phyloP scores from a whole-genome alignment of 2,329 filamentous ascomycete genomes.

The Xylariaceae sp. region DNA sequence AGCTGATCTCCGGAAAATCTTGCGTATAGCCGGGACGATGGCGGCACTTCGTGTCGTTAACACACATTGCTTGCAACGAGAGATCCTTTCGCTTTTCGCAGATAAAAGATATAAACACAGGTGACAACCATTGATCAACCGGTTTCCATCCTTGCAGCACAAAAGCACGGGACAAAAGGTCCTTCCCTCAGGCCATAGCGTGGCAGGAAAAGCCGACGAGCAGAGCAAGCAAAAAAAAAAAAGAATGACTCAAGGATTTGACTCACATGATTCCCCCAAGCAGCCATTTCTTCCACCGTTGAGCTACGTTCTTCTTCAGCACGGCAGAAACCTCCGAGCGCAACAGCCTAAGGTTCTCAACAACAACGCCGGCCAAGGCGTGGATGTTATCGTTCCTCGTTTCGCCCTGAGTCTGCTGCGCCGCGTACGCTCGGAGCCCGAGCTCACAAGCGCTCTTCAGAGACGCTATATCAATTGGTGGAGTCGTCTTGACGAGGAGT shows the following conservation, averaged over 20 bases:
- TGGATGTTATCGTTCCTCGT: slow-evolving; percentile 39
- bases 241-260: not conserved
- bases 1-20: slow-evolving; percentile 43
- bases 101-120: not conserved
- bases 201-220: not conserved
- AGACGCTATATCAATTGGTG: slow-evolving; percentile 18
- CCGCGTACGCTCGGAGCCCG: slow-evolving; percentile 34
- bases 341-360: slow-evolving; percentile 42
- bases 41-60: slow-evolving; percentile 13
- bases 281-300: slow-evolving; percentile 49
- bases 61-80: not conserved
- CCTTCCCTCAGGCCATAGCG: not conserved
- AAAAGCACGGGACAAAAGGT: not conserved
- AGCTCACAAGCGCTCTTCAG: slow-evolving; percentile 28
- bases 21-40: slow-evolving; percentile 46
- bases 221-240: not conserved
- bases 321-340: slow-evolving; percentile 41
- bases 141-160: not conserved
- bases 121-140: not conserved
- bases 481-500: not conserved
- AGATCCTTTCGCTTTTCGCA: not conserved
- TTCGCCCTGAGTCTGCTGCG: slow-evolving; percentile 33
- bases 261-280: slow-evolving; percentile 48
- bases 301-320: slow-evolving; percentile 41
- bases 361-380: slow-evolving; percentile 38